Percentiles rank a stretch among this genome's conserved stretches.
phyloP scores from a whole-genome alignment of 495 filamentous ascomycete species.

The Penicillium waksmanii region DNA sequence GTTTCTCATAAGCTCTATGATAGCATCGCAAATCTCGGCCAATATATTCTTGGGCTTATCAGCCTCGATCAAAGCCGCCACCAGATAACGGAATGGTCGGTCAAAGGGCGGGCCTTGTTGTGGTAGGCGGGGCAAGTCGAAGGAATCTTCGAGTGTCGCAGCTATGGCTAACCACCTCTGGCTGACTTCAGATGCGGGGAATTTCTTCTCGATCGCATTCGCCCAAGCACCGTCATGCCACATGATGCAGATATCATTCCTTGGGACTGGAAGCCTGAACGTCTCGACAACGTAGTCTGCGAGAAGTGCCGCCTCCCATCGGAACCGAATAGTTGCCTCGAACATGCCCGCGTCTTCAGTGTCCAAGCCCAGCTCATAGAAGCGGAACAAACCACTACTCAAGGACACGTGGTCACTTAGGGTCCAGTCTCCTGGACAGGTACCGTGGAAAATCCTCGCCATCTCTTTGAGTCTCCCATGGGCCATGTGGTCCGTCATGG shows the following conservation, averaged over 20 bases:
- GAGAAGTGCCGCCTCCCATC: slow-evolving; percentile 8
- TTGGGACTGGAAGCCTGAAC: not conserved
- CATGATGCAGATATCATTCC: not conserved
- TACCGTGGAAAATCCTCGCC: not conserved
- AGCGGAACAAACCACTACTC: not conserved
- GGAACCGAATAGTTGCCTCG: slow-evolving; percentile 1
- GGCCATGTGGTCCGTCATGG: not conserved
- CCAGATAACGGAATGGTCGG: not conserved
- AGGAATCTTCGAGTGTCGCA: not conserved
- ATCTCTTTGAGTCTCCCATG: slow-evolving; percentile 6
- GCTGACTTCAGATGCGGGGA: not conserved
- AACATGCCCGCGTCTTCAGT: not conserved
- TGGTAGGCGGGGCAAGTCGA: not conserved
- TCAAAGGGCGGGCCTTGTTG: not conserved
- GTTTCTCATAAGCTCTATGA: not conserved
- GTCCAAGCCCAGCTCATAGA: not conserved
- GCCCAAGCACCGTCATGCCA: not conserved
- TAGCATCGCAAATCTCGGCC: not conserved
- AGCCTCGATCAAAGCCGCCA: not conserved
- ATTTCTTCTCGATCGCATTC: not conserved
- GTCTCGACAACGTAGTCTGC: not conserved
- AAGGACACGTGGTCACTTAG: not conserved
- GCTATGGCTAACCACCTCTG: not conserved
- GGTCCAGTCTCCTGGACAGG: slow-evolving; percentile 10
- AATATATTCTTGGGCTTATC: not conserved